A percentile compares a stretch with the other conserved stretches of the same genome.
These are phyloP conservation scores for Puya raimondii DNA, from an alignment of 176 grass and related monocot genomes.

Conservation along the genomic window DNA sequence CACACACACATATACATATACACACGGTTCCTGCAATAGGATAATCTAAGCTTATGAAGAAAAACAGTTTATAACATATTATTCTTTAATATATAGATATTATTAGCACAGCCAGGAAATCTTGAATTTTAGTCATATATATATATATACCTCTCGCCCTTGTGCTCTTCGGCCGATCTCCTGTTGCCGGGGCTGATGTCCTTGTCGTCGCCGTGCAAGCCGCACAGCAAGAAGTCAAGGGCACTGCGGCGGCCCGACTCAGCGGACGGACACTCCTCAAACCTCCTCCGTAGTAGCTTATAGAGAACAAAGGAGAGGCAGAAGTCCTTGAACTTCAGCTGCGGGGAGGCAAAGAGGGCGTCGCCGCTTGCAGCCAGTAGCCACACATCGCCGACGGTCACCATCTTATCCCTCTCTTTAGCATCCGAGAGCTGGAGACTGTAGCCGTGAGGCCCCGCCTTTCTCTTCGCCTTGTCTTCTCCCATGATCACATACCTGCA, in stretches of 20 bases:
- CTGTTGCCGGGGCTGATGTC: too few relatives aligned
- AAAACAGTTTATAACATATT: too few relatives aligned
- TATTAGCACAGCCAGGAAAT: too few relatives aligned
- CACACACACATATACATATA: too few relatives aligned
- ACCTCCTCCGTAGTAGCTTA: neutral
- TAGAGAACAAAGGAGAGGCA: slow-evolving; percentile 13
- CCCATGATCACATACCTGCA: slow-evolving; percentile 29
- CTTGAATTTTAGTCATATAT: too few relatives aligned
- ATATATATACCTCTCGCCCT: too few relatives aligned
- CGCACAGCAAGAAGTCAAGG: neutral
- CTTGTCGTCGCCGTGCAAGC: too few relatives aligned
- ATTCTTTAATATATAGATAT: too few relatives aligned
- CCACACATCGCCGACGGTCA: slow-evolving; percentile 34
- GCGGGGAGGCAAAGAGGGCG: neutral
- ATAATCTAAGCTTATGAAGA: too few relatives aligned
- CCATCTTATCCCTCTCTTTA: slow-evolving; percentile 13
- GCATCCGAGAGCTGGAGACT: neutral
- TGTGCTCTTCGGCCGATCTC: too few relatives aligned
- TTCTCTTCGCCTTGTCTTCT: slow-evolving; percentile 30
- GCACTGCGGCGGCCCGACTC: neutral
- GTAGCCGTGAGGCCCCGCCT: slow-evolving; percentile 34
- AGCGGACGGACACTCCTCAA: neutral
- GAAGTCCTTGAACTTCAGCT: neutral
- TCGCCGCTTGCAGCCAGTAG: slow-evolving; percentile 15
- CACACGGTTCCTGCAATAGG: too few relatives aligned